Base-by-base conservation (phyloP, 345 rosid genomes). In the Ceriops tagal region DNA sequence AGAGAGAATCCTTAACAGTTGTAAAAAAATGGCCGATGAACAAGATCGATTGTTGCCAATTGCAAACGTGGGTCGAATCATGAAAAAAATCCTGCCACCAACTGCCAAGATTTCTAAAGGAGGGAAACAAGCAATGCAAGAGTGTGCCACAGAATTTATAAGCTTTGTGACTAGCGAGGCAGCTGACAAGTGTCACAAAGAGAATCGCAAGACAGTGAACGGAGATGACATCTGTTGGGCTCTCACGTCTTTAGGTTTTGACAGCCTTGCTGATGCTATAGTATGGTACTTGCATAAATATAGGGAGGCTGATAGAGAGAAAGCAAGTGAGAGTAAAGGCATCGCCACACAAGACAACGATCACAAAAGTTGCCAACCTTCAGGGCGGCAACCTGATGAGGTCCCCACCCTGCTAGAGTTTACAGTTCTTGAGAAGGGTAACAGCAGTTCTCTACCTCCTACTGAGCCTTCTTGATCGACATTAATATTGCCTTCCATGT, bases 351-450 rank as follows among this genome's bases (percentile, higher is more conserved):
- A 72, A 51, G 79, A 61, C n/a, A 78, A 75, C 47, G 83, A 75
- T 24, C 72, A 67, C 15, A 39, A 52, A 10, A 6, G 27, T 10
- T 53, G 43, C 39, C 24, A 1, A 51, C 9, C 28, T 22, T 10
- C 59, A 11, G 16, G 24, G 65, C 73, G 47, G 46, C 71, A 77
- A 15, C 67, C 74, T 37, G 53, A 22, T 34, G 75, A 64, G n/a
- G 21, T 74, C 55, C 35, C 75, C 51, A 68, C 67, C 22, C 58
- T 75, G 1, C 62, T 76, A 26, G 75, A 72, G 70, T 78, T 73
- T 34, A 79, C 75, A 70, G 79, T 78, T 74, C 75, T 85, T 64
- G 90, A 86, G 72, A 86, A 83, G 75, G 89, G 90, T 43, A 73
- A 70, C 35, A 77, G 79, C 71, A 79, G 87, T 65, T 73, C 69